phyloP scores from a whole-genome alignment of 2,329 filamentous ascomycete genomes.

The Didymella glomerata region DNA sequence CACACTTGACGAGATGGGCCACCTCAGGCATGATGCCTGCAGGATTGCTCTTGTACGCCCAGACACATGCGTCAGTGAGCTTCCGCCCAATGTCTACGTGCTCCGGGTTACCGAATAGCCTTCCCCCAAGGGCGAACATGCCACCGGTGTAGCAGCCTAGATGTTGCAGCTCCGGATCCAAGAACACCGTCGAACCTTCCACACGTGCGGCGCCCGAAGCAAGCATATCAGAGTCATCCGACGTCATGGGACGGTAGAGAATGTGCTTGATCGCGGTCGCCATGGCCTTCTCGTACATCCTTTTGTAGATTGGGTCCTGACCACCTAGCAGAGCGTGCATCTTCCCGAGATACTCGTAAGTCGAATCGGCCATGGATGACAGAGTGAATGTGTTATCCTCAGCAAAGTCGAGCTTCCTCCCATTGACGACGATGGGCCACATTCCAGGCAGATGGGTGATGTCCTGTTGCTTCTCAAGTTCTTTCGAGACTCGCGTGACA shows the following conservation, averaged over 20 bases:
- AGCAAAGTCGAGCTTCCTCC: slow-evolving; percentile 52
- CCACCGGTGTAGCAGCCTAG: slow-evolving; percentile 68
- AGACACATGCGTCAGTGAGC: slow-evolving; percentile 69
- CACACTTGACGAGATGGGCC: slow-evolving; percentile 63
- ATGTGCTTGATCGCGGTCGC: slow-evolving; percentile 55
- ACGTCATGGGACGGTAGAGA: slow-evolving; percentile 60
- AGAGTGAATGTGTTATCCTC: slow-evolving; percentile 49
- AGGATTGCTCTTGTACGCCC: slow-evolving; percentile 66
- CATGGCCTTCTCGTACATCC: slow-evolving; percentile 64
- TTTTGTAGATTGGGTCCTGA: slow-evolving; percentile 56
- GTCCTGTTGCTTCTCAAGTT: slow-evolving; percentile 54
- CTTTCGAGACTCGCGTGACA: slow-evolving; percentile 53
- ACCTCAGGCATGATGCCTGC: slow-evolving; percentile 69
- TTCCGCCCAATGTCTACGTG: slow-evolving; percentile 66
- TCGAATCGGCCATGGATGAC: slow-evolving; percentile 50
- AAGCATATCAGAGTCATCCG: slow-evolving; percentile 57
- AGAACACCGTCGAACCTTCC: slow-evolving; percentile 36
- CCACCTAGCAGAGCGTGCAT: slow-evolving; percentile 55
- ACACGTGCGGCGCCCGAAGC: slow-evolving; percentile 56
- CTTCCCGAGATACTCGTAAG: slow-evolving; percentile 55
- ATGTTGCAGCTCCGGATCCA: slow-evolving; percentile 65
- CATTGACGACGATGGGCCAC: slow-evolving; percentile 59
- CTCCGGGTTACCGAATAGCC: slow-evolving; percentile 62
- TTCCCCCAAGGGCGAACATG: slow-evolving; percentile 69
- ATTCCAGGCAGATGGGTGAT: slow-evolving; percentile 57